Base-by-base conservation (phyloP, 164 flowering plant species). In the Stephania cephalantha region DNA sequence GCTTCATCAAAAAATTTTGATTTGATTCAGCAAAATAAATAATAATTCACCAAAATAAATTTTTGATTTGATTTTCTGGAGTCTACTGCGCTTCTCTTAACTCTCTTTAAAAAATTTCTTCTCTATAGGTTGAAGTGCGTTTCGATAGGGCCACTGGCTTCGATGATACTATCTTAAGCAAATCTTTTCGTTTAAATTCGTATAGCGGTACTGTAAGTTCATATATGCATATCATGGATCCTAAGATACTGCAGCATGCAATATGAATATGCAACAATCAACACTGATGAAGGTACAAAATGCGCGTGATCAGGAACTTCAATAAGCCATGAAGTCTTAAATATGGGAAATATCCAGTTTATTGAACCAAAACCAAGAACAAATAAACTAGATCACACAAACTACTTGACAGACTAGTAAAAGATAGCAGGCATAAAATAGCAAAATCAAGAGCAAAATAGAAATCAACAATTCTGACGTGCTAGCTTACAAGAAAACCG, bases 1-100 rank as follows among this genome's bases (percentile, higher is more conserved):
- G 79, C 12, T 85, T 80, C 79, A 64, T 83, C 46, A 42, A 73
- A 13, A 73, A 44, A 6, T 73, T 73, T 30, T 72, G 45, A 72
- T 12, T 31, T 50, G 55, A 9, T 48, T 12, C 42, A 35, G 1
- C 42, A 35, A 35, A 35, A 35, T 35, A 35, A 35, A 35, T 35
- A 35, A 35, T 4, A 35, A 35, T 35, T 35, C 42, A 35, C 42
- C 2, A 35, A 35, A 35, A 35, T 35, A 35, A 35, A 35, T 0
- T 35, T 35, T 35, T 35, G 42, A 35, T 35, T 46, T 17, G 8
- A 7, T 5, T 6, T 17, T 20, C 22, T 63, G 0, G 52, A 18
- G 52, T 12, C n/a, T 9, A 44, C 1, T 6, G 31, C 5, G 12
- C 7, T 17, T 31, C 17, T 7, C 18, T 68, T 68, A 3, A 31